phyloP scores from a whole-genome alignment of 1,284 basidiomycete species.

The Cutaneotrichosporon sp. region DNA sequence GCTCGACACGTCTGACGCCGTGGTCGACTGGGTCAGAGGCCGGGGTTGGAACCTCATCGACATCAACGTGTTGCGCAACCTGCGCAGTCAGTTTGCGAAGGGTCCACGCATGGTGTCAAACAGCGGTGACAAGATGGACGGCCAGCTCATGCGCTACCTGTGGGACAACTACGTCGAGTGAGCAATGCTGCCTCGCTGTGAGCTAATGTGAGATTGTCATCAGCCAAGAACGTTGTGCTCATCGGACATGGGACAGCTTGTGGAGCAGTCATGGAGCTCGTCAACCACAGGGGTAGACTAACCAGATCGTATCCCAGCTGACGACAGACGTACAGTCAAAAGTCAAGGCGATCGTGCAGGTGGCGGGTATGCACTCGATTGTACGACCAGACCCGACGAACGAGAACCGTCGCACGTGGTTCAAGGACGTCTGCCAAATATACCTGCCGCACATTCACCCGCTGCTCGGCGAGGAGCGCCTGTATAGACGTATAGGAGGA shows the following conservation, averaged over 20 bases:
- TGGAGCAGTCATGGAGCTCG: conserved; percentile 68
- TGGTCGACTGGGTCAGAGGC: conserved; percentile 72
- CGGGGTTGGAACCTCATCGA: conserved; percentile 73
- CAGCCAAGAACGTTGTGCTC: conserved; percentile 69
- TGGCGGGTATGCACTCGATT: conserved; percentile 64
- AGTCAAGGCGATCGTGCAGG: conserved; percentile 71
- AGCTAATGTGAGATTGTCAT: conserved; percentile 61
- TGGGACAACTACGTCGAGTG: conserved; percentile 96
- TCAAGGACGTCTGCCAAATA: conserved; percentile 43
- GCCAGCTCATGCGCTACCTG: conserved; percentile 70
- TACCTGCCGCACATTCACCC: conserved; percentile 47
- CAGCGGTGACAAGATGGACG: conserved; percentile 35
- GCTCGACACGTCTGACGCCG: conserved; percentile 75
- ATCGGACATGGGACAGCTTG: conserved; percentile 86
- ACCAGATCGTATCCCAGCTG: conserved; percentile 2
- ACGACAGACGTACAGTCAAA: conserved; percentile 60
- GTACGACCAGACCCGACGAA: conserved; percentile 47
- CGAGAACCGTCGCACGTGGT: conserved; percentile 45
- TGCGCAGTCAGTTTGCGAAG: conserved; percentile 52
- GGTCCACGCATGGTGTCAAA: conserved; percentile 35
- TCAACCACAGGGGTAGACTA: conserved; percentile 65
- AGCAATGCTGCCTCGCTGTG: conserved; percentile 30
- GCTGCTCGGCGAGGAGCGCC: conserved; percentile 43
- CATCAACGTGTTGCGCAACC: conserved; percentile 76
- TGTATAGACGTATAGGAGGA: conserved; percentile 46